phyloP scores from a whole-genome alignment of 768 basidiomycete genomes.

The Baorangia bicolor region DNA sequence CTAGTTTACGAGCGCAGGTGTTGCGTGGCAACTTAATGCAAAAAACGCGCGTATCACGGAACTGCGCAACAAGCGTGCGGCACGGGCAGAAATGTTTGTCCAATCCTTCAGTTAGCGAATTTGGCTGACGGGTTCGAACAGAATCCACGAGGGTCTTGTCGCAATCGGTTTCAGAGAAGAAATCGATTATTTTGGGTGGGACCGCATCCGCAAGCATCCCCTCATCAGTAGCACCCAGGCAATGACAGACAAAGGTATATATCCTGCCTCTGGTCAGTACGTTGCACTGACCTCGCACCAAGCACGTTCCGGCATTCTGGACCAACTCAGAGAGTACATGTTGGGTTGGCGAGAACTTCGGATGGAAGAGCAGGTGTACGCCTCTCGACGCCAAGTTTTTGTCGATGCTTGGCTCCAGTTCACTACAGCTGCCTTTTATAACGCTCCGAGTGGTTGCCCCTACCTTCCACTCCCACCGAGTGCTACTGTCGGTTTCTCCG shows the following conservation, averaged over 20 bases:
- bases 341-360: slow-evolving; percentile 31
- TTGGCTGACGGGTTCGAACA: slow-evolving; percentile 8
- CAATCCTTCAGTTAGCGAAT: neutral
- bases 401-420: slow-evolving; percentile 28
- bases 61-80: slow-evolving; percentile 25
- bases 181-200: slow-evolving; percentile 31
- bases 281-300: slow-evolving; percentile 7
- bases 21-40: slow-evolving; percentile 24
- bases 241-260: slow-evolving; percentile 23
- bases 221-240: slow-evolving; percentile 26
- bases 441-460: slow-evolving; percentile 10
- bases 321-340: slow-evolving; percentile 28
- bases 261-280: neutral
- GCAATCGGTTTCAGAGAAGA: slow-evolving; percentile 25
- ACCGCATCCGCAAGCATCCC: slow-evolving; percentile 30
- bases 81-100: slow-evolving; percentile 28
- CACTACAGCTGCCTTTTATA: slow-evolving; percentile 12
- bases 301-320: slow-evolving; percentile 18
- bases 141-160: slow-evolving; percentile 20
- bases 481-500: slow-evolving; percentile 25
- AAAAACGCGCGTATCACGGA: slow-evolving; percentile 20
- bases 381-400: slow-evolving; percentile 25
- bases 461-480: slow-evolving; percentile 29
- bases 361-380: slow-evolving; percentile 30
- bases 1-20: slow-evolving; percentile 27